A percentile compares a stretch with the other conserved stretches of the same genome.
Evolutionary conservation across 2,329 filamentous ascomycete species (phyloP).

Genomic region (Nemania abortiva): DNA sequence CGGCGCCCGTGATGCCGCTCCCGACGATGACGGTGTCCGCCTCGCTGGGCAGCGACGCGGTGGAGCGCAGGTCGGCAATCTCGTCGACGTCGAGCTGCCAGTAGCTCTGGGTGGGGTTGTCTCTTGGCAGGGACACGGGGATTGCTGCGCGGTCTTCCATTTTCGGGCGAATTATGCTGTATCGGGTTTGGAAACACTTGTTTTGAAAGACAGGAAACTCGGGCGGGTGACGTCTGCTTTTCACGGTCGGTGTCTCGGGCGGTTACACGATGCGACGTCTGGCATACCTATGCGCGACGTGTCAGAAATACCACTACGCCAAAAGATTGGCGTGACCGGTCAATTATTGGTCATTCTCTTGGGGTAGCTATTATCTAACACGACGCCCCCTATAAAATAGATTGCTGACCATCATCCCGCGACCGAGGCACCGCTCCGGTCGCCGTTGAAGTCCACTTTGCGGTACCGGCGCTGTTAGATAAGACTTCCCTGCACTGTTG

Average conservation of each 20-base stretch:
- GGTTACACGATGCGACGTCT: background rate
- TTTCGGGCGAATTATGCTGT: background rate
- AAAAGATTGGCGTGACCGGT: too few species aligned
- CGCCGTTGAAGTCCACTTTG: background rate
- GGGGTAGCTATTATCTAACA: too few species aligned
- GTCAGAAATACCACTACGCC: too few species aligned
- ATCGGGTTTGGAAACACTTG: too few species aligned
- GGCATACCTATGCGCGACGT: background rate
- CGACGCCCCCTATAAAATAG: too few species aligned
- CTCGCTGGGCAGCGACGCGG: slow-evolving; percentile 61
- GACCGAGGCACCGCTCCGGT: background rate
- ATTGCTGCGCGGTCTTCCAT: slow-evolving; percentile 56
- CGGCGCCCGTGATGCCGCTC: slow-evolving; percentile 73
- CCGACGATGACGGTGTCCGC: slow-evolving; percentile 73
- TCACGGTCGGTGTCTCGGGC: too few species aligned
- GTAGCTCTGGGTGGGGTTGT: slow-evolving; percentile 68
- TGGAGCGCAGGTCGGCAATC: slow-evolving; percentile 63
- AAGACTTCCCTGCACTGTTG: background rate
- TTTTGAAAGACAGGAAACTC: too few species aligned
- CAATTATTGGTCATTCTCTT: too few species aligned
- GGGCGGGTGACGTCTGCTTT: too few species aligned
- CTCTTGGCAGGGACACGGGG: slow-evolving; percentile 61
- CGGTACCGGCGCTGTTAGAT: slow-evolving; percentile 3
- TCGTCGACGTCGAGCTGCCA: slow-evolving; percentile 69
- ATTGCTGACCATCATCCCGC: background rate